Base-by-base conservation (phyloP, 108 stramenopile species). In the Skeletonema tropicum region DNA sequence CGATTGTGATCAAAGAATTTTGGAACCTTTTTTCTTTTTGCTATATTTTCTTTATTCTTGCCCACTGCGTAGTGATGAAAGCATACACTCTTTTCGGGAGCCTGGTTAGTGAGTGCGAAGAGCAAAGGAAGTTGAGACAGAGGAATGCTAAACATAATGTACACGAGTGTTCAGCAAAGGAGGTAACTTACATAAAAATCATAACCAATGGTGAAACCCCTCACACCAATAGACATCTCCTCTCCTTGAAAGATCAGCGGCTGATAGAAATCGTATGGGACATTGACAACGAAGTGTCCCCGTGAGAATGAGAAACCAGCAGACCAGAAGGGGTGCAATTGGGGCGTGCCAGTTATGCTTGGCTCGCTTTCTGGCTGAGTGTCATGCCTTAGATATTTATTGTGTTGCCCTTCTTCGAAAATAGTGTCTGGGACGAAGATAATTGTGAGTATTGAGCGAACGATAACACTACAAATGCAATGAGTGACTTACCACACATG, bases 61-160 rank as follows among this genome's bases (percentile, higher is more conserved):
- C 94, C 90, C 10, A 84, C 76, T 9, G 92, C 94, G 71, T 97
- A 97, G 63, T 94, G 91, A 63, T 97, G 96, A 66, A 95, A 97
- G 48, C 92, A 91, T 3, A 95, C 96, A 36, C 78, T 85, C 48
- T 89, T 78, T 64, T 91, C 88, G 17, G 94, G 94, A 7, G 94
- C 93, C 39, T 41, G 11, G 39, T 1, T 41, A 12, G 39, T 2
- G 26, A 29, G 2, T 29, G 39, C 10, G 26, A 41, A 12, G 39
- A 41, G 39, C 39, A 41, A 41, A 41, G 39, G 39, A 41, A 41
- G 39, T 41, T 41, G 13, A 41, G 39, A 41, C 39, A 29, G 26
- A 41, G 5, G 6, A 8, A 35, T 35, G 4, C 35, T 35, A 14
- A 41, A 41, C 13, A 12, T 0, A 41, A 41, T 41, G 10, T 41